These are phyloP conservation scores for Tephrocybe sp. DNA, from an alignment of 768 basidiomycete species.

Conservation along the genomic window DNA sequence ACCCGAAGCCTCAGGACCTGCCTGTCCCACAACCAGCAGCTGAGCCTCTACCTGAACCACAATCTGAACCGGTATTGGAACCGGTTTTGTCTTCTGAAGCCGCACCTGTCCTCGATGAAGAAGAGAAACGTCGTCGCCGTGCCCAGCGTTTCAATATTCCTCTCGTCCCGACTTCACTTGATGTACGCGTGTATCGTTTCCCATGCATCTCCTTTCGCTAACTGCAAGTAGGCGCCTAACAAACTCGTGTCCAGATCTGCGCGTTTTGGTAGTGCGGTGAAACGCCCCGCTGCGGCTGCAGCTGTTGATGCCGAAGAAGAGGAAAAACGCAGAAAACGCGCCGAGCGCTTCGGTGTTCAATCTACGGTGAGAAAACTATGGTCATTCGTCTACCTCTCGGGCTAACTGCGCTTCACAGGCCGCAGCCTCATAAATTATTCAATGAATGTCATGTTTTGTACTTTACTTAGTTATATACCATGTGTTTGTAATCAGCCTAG, in stretches of 20 bases:
- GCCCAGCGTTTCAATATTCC: slow-evolving; percentile 75
- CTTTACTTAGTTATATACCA: neutral
- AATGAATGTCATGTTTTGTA: neutral
- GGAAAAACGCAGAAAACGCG: slow-evolving; percentile 58
- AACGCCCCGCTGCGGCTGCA: slow-evolving; percentile 34
- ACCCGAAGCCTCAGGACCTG: slow-evolving; percentile 18
- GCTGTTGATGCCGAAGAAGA: slow-evolving; percentile 55
- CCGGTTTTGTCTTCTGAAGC: too few relatives aligned
- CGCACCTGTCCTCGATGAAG: slow-evolving; percentile 30
- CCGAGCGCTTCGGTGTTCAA: slow-evolving; percentile 54
- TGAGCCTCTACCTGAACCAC: neutral
- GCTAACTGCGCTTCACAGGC: slow-evolving; percentile 1
- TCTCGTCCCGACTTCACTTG: slow-evolving; percentile 33
- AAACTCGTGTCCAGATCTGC: slow-evolving; percentile 51
- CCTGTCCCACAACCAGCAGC: slow-evolving; percentile 12
- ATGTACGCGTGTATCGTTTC: slow-evolving; percentile 15
- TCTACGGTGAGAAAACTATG: neutral
- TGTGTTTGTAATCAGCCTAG: slow-evolving; percentile 6
- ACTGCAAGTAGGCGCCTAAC: slow-evolving; percentile 37
- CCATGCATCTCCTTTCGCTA: neutral
- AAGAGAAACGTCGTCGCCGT: slow-evolving; percentile 55
- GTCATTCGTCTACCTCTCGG: neutral
- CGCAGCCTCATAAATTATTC: neutral
- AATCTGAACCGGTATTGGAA: too few relatives aligned
- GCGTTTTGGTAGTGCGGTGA: slow-evolving; percentile 48